Evolutionary conservation across 768 basidiomycete species (phyloP).

Genomic region (Leucogyrophana mollusca): DNA sequence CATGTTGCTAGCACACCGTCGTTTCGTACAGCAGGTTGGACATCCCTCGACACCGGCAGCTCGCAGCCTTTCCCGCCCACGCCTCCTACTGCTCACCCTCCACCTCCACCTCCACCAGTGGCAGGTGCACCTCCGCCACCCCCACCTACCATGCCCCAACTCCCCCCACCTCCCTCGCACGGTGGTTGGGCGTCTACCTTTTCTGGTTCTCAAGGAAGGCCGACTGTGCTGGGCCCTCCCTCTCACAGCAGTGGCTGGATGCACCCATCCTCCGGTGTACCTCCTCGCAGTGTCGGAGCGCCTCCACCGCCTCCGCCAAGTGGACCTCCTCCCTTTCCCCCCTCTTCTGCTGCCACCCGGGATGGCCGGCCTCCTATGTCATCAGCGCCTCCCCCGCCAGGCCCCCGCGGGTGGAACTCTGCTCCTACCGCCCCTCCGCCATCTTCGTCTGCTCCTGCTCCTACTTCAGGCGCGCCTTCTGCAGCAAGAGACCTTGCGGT

Average conservation of each 20-base stretch:
- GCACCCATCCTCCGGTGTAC: too few relatives aligned
- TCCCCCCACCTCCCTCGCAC: too few relatives aligned
- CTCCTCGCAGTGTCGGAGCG: too few relatives aligned
- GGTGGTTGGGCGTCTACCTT: too few relatives aligned
- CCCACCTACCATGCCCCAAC: conserved; percentile 19
- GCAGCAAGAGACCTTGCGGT: background rate
- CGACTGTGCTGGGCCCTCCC: too few relatives aligned
- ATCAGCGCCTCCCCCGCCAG: background rate
- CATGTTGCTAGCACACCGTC: conserved; percentile 39
- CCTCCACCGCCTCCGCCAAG: conserved; percentile 3
- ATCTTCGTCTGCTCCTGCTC: conserved; percentile 9
- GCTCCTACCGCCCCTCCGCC: conserved; percentile 1
- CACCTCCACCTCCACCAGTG: conserved; percentile 17
- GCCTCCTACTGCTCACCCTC: conserved; percentile 3
- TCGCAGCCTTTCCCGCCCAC: conserved; percentile 24
- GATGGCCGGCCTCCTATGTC: background rate
- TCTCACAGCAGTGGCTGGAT: too few relatives aligned
- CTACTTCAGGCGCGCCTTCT: background rate
- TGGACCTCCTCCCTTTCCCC: conserved; percentile 10
- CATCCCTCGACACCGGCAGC: conserved; percentile 56
- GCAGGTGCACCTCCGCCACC: conserved; percentile 14
- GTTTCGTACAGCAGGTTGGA: conserved; percentile 67
- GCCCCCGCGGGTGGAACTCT: background rate
- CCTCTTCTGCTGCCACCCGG: conserved; percentile 2
- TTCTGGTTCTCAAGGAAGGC: too few relatives aligned